Conservation (phyloP, 2,329 filamentous ascomycete species). For the Didymella pomorum region DNA sequence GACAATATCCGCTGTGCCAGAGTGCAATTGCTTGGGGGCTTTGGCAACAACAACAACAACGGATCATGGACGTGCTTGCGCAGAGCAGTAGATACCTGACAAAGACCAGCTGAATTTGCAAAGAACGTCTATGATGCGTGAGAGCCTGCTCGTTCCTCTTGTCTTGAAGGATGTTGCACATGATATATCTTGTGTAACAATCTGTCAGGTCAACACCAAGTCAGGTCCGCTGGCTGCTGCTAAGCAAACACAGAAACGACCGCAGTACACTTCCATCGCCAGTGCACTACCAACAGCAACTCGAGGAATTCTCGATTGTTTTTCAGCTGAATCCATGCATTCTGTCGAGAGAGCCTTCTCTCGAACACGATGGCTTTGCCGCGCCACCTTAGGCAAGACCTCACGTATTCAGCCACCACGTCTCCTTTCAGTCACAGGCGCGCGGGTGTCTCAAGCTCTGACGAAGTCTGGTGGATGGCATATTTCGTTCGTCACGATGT, state of each 20-base stretch:
- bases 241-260: background rate
- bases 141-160: background rate
- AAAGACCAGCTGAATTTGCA: background rate
- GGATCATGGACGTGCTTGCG: background rate
- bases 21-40: background rate
- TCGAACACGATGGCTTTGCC: background rate
- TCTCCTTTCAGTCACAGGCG: background rate
- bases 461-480: background rate
- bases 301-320: background rate
- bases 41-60: background rate
- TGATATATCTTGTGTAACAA: conserved; percentile 1
- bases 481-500: background rate
- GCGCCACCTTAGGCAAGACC: background rate
- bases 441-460: conserved; percentile 4
- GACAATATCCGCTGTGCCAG: background rate
- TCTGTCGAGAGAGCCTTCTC: background rate
- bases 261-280: too few relatives aligned
- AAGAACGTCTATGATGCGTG: background rate
- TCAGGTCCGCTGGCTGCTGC: background rate
- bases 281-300: background rate
- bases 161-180: background rate
- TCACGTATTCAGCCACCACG: conserved; percentile 5
- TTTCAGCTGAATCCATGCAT: background rate
- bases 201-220: background rate
- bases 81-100: background rate